These are phyloP conservation scores for Pleomassaria siparia DNA, from an alignment of 2,329 filamentous ascomycete species.

Conservation along the genomic window DNA sequence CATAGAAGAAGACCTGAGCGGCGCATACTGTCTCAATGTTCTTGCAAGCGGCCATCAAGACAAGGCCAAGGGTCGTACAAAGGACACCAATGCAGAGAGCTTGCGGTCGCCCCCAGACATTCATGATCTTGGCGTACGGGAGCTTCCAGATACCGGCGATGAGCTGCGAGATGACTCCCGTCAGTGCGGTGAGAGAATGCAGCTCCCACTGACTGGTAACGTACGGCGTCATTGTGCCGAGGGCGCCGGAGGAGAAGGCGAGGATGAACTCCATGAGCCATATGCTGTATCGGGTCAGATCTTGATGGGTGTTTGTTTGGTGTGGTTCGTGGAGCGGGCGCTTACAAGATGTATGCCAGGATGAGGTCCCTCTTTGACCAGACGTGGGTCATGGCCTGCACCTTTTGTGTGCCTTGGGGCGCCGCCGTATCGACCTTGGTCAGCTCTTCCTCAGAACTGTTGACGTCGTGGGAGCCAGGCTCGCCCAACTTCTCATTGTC, in stretches of 20 bases:
- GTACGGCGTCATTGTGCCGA: constrained; percentile 41
- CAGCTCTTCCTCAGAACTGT: background rate
- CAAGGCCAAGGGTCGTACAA: constrained; percentile 44
- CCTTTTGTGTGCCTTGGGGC: constrained; percentile 40
- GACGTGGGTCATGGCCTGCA: constrained; percentile 40
- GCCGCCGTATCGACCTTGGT: constrained; percentile 9
- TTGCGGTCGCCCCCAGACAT: constrained; percentile 41
- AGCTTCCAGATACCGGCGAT: constrained; percentile 38
- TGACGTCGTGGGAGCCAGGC: background rate
- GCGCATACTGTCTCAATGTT: constrained; percentile 63
- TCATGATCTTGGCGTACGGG: constrained; percentile 41
- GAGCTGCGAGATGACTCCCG: constrained; percentile 35
- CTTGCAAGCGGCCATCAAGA: constrained; percentile 66
- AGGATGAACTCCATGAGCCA: constrained; percentile 52
- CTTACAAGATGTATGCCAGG: constrained; percentile 39
- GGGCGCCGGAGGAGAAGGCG: constrained; percentile 46
- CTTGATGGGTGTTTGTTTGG: background rate
- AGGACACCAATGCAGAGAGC: constrained; percentile 30
- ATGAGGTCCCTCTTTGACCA: constrained; percentile 41
- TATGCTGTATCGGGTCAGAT: constrained; percentile 32
- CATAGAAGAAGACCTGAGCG: constrained; percentile 54
- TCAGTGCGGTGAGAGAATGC: constrained; percentile 36
- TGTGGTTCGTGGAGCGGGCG: background rate
- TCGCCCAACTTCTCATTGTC: background rate
- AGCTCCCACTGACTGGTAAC: constrained; percentile 40